Evolutionary conservation across 495 filamentous ascomycete genomes (phyloP).

Genomic region (Xylaria nigripes): DNA sequence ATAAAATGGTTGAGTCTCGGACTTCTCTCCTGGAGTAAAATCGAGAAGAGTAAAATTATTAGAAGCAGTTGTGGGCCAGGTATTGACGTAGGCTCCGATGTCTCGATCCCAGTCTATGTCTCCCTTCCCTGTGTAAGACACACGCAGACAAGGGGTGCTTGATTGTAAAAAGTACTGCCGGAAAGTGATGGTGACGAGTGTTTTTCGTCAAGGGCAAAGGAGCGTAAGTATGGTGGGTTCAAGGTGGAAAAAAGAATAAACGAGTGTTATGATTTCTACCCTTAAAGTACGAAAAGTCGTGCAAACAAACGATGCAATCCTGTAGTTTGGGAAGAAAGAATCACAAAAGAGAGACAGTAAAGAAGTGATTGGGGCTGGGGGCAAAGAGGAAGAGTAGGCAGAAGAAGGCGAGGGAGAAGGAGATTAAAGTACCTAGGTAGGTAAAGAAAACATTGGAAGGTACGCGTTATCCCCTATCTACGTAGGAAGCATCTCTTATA

Average conservation of each 20-base stretch:
- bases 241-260: conserved; percentile 3
- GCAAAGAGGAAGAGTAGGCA: background rate
- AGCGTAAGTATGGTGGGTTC: background rate
- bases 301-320: conserved; percentile 16
- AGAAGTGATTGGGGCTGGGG: conserved; percentile 1
- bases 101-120: background rate
- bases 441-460: conserved; percentile 2
- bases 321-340: background rate
- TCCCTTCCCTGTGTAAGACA: background rate
- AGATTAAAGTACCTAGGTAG: conserved; percentile 2
- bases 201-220: too few relatives aligned
- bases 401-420: conserved; percentile 3
- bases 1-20: background rate
- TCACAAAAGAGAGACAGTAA: conserved; percentile 4
- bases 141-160: background rate
- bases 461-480: background rate
- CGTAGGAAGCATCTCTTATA: too few relatives aligned
- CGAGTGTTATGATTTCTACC: conserved; percentile 15
- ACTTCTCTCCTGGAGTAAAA: background rate
- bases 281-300: conserved; percentile 17
- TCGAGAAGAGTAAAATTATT: background rate
- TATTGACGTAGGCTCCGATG: background rate
- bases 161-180: too few relatives aligned
- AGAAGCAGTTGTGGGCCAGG: background rate
- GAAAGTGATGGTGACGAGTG: too few relatives aligned